These are phyloP conservation scores for Lentinus brumalis DNA, from an alignment of 768 basidiomycete genomes.

Conservation along the genomic window DNA sequence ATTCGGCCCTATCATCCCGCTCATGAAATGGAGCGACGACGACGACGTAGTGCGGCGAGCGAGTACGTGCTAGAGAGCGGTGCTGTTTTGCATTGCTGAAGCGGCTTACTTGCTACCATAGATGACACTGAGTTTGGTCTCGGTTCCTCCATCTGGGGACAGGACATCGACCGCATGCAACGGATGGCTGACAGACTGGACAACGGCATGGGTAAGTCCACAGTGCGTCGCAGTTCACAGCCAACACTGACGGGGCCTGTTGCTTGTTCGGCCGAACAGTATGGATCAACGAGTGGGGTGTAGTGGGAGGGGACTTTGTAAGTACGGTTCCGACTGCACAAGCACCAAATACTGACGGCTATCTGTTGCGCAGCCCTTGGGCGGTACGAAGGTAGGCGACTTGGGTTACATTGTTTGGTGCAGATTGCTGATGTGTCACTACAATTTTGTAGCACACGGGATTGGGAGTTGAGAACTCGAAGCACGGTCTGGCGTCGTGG, in stretches of 20 bases:
- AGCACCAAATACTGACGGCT: neutral
- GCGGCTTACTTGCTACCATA: neutral
- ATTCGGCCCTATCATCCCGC: conserved; percentile 12
- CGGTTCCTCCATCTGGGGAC: conserved; percentile 5
- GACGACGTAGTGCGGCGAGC: conserved; percentile 8
- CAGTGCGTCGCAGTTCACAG: neutral
- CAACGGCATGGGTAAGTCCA: conserved; percentile 9
- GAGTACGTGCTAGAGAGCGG: neutral
- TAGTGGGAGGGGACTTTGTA: neutral
- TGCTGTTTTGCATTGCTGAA: no score
- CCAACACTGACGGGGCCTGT: neutral
- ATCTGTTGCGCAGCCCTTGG: neutral
- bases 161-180: neutral
- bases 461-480: conserved; percentile 3
- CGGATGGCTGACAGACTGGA: neutral
- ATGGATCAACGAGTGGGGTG: conserved; percentile 12
- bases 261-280: neutral
- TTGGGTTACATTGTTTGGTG: neutral
- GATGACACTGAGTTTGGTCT: conserved; percentile 14
- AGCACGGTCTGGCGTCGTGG: conserved; percentile 4
- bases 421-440: no score
- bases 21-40: conserved; percentile 15
- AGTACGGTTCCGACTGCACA: neutral
- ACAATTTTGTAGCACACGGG: conserved; percentile 4
- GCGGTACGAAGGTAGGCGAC: conserved; percentile 3